Evolutionary conservation across 192 early-diverging fungal species (phyloP).

Genomic region (Borealophlyctis nickersoniae): DNA sequence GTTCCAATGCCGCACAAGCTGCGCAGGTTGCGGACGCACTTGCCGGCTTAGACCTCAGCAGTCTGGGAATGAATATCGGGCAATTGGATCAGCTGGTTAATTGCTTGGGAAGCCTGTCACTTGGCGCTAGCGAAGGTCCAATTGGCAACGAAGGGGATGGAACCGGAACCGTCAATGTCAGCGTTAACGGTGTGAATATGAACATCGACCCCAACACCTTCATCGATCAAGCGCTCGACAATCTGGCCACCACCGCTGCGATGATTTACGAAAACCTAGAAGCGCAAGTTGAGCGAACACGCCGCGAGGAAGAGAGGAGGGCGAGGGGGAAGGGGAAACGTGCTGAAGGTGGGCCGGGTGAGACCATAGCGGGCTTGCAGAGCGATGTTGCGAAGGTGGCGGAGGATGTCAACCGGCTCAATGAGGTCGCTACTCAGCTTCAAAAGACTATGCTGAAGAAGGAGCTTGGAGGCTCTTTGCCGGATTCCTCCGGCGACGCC

Average conservation of each 20-base stretch:
- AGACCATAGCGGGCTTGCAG: not conserved
- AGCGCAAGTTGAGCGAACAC: conserved; percentile 20
- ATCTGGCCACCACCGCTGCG: conserved; percentile 28
- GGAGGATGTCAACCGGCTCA: conserved; percentile 23
- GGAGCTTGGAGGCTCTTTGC: too few species aligned
- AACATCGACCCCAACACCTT: conserved; percentile 21
- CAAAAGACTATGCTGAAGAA: too few species aligned
- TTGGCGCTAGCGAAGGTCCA: not conserved
- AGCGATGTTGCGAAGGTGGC: conserved; percentile 16
- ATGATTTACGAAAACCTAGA: conserved; percentile 28
- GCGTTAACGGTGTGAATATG: conserved; percentile 18
- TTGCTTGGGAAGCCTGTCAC: conserved; percentile 4
- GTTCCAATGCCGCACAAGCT: too few species aligned
- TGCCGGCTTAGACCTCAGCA: conserved; percentile 11
- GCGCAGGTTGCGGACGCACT: conserved; percentile 5
- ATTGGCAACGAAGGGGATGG: not conserved
- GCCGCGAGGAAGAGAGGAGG: conserved; percentile 8
- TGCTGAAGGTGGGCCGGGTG: not conserved
- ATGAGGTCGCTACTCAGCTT: conserved; percentile 11
- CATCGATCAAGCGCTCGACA: conserved; percentile 32
- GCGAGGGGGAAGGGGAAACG: conserved; percentile 11
- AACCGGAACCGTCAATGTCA: conserved; percentile 16
- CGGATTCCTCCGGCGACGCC: too few species aligned
- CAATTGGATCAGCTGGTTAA: conserved; percentile 16
- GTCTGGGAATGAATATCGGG: conserved; percentile 13